Conservation (phyloP, 177 flowering plant species). For the Vitis hybrid region DNA sequence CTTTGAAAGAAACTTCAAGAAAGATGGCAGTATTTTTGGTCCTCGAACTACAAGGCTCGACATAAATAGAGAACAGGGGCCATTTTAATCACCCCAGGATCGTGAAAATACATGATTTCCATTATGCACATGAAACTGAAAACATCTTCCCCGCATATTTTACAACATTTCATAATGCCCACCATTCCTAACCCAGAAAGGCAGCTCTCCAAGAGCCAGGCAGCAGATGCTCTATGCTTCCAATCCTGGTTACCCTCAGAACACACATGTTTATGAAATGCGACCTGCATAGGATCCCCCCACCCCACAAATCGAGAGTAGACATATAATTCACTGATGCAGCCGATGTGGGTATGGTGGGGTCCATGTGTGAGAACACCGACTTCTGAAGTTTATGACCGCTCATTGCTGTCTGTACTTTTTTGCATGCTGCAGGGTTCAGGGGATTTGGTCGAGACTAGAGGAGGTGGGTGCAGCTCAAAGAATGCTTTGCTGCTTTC, state of each 20-base stretch:
- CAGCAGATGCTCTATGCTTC: not conserved
- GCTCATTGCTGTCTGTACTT: constrained; percentile 10
- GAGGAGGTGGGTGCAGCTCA: constrained; percentile 52
- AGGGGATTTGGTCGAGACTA: constrained; percentile 37
- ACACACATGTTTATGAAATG: not conserved
- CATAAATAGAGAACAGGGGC: not conserved
- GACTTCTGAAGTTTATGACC: constrained; percentile 21
- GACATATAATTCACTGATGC: not conserved
- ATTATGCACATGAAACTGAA: not conserved
- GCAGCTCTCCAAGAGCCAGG: no score
- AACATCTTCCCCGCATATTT: not conserved
- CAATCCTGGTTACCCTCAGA: not conserved
- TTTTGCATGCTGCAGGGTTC: constrained; percentile 35
- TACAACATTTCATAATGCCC: not conserved
- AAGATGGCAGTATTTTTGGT: not conserved
- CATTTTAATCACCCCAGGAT: not conserved
- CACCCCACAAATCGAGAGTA: no score
- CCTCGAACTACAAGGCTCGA: not conserved
- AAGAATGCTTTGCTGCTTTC: constrained; percentile 46
- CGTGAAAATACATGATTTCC: not conserved
- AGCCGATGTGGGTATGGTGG: not conserved
- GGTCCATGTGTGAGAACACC: constrained; percentile 29
- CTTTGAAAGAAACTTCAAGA: not conserved
- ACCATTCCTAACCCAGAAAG: not conserved
- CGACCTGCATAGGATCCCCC: not conserved